Evolutionary conservation across 495 filamentous ascomycete species (phyloP).

Genomic region (Clohesyomyces aquaticus): DNA sequence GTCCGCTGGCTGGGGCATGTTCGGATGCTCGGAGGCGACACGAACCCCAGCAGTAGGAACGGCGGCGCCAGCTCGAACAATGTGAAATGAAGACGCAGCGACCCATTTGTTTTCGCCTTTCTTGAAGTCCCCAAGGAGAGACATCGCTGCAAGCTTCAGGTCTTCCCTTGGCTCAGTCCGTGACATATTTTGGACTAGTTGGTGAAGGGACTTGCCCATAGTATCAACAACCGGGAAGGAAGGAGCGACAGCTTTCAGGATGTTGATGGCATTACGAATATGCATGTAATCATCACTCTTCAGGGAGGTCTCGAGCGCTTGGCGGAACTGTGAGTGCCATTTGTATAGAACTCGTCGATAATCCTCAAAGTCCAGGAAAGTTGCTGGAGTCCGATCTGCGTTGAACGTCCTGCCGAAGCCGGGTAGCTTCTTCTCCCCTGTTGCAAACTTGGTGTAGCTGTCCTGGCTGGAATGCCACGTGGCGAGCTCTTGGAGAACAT

Average conservation of each 20-base stretch:
- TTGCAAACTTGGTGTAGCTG: conserved; percentile 79
- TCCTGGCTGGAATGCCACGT: conserved; percentile 80
- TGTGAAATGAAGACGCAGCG: conserved; percentile 75
- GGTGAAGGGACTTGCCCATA: conserved; percentile 74
- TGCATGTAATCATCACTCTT: conserved; percentile 91
- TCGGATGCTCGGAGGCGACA: conserved; percentile 24
- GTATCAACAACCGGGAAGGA: conserved; percentile 88
- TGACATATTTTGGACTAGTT: conserved; percentile 65
- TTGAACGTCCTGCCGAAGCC: conserved; percentile 68
- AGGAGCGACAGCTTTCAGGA: conserved; percentile 78
- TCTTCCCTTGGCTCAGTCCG: conserved; percentile 80
- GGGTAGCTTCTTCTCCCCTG: conserved; percentile 62
- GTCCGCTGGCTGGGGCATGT: conserved; percentile 35
- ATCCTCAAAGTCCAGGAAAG: conserved; percentile 78
- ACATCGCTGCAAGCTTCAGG: conserved; percentile 85
- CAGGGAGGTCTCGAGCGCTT: conserved; percentile 77
- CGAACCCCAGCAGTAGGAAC: conserved; percentile 1
- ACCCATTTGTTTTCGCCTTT: conserved; percentile 80
- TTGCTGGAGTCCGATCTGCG: conserved; percentile 63
- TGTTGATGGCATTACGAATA: conserved; percentile 89
- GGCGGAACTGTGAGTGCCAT: conserved; percentile 82
- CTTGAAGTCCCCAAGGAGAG: conserved; percentile 79
- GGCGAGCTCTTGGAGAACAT: conserved; percentile 74
- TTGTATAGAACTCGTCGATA: conserved; percentile 83
- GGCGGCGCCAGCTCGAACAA: conserved; percentile 39